Conservation (phyloP, 306 rosid genomes). For the Prosopis cineraria region DNA sequence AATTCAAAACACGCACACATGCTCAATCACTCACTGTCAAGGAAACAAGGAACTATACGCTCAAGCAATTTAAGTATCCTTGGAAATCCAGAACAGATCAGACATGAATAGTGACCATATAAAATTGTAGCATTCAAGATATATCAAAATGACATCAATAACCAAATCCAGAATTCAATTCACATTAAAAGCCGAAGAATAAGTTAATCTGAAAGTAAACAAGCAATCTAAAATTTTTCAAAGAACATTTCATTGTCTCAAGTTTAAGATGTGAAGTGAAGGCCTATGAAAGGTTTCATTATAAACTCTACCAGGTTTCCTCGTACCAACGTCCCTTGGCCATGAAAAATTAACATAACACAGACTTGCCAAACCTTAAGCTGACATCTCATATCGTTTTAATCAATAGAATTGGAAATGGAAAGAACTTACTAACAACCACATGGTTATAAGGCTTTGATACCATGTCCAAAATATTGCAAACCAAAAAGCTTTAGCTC, state of each 20-base stretch:
- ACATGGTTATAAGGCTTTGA: background rate
- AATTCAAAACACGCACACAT: background rate
- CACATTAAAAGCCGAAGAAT: constrained; percentile 12
- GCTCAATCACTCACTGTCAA: background rate
- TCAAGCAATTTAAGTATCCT: background rate
- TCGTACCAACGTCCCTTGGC: background rate
- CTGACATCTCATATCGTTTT: background rate
- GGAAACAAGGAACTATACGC: background rate
- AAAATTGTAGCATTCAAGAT: background rate
- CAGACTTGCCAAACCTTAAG: background rate
- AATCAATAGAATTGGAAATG: background rate
- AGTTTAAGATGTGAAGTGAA: background rate
- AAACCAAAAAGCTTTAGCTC: background rate
- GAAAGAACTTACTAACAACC: background rate
- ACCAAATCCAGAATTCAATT: background rate
- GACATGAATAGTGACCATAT: background rate
- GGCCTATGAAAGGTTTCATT: background rate
- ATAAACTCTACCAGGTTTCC: background rate
- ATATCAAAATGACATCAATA: background rate
- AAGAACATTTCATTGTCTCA: background rate
- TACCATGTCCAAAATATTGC: background rate
- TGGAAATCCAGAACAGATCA: background rate
- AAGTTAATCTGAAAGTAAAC: background rate
- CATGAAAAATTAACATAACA: background rate
- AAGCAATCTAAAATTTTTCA: background rate